phyloP scores from a whole-genome alignment of 2,329 filamentous ascomycete species.

The Penicillium crustosum region DNA sequence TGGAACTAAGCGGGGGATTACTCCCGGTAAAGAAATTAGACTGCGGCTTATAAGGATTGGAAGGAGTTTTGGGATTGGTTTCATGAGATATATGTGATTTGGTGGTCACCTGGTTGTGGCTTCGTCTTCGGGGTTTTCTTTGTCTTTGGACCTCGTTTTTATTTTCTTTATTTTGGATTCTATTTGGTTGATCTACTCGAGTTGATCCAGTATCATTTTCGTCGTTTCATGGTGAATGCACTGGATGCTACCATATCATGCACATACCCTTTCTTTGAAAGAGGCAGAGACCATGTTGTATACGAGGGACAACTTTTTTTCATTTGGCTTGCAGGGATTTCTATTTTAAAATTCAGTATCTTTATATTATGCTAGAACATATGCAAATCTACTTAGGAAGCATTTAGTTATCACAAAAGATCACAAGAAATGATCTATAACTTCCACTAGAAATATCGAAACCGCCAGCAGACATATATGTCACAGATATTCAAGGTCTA shows the following conservation, averaged over 20 bases:
- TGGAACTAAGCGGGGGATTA: background rate
- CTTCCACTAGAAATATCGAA: background rate
- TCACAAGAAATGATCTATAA: background rate
- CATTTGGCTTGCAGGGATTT: background rate
- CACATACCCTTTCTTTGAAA: background rate
- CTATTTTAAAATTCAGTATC: background rate
- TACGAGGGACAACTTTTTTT: background rate
- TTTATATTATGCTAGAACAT: background rate
- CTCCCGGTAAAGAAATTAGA: background rate
- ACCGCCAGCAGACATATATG: too few relatives aligned
- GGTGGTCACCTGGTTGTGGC: background rate
- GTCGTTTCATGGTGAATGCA: background rate
- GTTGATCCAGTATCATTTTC: background rate
- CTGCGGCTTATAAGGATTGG: background rate
- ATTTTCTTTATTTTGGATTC: background rate
- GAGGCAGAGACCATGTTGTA: background rate
- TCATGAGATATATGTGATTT: background rate
- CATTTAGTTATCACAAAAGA: background rate
- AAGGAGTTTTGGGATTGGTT: background rate
- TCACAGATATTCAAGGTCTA: too few relatives aligned
- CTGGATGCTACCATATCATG: background rate
- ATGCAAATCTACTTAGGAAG: background rate
- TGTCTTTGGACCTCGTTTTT: background rate
- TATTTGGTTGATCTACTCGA: background rate
- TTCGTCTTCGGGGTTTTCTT: background rate